These are phyloP conservation scores for Colletotrichum orchidophilum DNA, from an alignment of 2,329 filamentous ascomycete genomes.

Conservation along the genomic window DNA sequence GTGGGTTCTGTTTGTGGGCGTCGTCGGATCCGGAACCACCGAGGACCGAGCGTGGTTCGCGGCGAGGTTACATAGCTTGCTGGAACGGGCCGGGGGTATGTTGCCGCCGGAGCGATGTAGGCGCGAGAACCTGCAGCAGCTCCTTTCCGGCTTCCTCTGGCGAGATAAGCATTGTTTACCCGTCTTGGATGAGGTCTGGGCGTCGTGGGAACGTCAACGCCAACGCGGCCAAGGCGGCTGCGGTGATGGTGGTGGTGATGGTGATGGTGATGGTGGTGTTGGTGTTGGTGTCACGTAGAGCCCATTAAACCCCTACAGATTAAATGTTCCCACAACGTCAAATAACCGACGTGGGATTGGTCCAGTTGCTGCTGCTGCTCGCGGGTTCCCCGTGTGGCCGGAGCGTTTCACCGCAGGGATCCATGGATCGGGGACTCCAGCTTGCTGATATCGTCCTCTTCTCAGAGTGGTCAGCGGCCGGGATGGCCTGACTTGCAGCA, in stretches of 20 bases:
- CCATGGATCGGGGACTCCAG: neutral
- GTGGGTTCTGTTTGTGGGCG: conserved; percentile 33
- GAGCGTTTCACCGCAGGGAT: neutral
- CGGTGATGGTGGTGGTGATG: neutral
- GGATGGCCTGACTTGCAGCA: conserved; percentile 7
- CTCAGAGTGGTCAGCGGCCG: neutral
- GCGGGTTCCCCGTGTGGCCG: neutral
- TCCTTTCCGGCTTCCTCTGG: conserved; percentile 30
- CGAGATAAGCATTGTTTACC: conserved; percentile 42
- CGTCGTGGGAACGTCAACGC: conserved; percentile 1
- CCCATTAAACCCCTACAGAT: too few relatives aligned
- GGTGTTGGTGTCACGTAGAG: neutral
- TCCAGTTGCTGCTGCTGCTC: neutral
- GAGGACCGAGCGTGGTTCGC: conserved; percentile 17
- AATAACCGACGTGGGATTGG: neutral
- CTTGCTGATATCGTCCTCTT: neutral
- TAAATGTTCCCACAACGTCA: neutral
- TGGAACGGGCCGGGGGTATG: conserved; percentile 16
- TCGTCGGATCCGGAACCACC: conserved; percentile 23
- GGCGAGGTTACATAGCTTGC: neutral
- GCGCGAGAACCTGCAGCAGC: conserved; percentile 11
- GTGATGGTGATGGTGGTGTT: neutral
- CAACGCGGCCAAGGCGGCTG: neutral
- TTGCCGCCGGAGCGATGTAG: conserved; percentile 9
- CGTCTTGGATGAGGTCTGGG: conserved; percentile 26